Evolutionary conservation across 1,284 basidiomycete genomes (phyloP).

Genomic region (Inonotus hispidus): DNA sequence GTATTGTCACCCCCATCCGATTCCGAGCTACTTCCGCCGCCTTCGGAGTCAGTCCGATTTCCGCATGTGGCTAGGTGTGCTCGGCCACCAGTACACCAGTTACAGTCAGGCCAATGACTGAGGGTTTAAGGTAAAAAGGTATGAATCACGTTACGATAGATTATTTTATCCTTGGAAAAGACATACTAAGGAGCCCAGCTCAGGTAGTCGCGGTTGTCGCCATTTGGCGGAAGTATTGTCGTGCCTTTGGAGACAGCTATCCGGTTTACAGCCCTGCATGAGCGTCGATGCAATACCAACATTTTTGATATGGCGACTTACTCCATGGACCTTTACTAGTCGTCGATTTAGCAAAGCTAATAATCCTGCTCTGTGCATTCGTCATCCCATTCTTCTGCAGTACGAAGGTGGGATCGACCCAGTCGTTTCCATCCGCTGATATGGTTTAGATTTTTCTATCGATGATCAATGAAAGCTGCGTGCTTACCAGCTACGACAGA

Average conservation of each 20-base stretch:
- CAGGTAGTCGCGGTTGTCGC: slow-evolving; percentile 44
- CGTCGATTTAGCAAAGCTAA: slow-evolving; percentile 27
- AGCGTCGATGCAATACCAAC: too few relatives aligned
- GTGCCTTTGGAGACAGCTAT: slow-evolving; percentile 36
- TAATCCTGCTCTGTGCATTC: slow-evolving; percentile 30
- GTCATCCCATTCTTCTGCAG: slow-evolving; percentile 24
- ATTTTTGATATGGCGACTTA: slow-evolving; percentile 22
- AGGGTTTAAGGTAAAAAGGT: background rate
- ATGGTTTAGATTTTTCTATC: background rate
- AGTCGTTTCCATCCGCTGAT: slow-evolving; percentile 31
- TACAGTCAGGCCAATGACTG: slow-evolving; percentile 60
- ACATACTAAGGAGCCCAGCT: slow-evolving; percentile 55
- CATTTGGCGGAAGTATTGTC: slow-evolving; percentile 35
- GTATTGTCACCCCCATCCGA: background rate
- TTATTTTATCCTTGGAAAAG: slow-evolving; percentile 5
- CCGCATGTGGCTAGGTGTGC: slow-evolving; percentile 32
- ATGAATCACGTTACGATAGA: too few relatives aligned
- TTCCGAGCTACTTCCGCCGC: background rate
- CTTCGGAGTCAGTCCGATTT: slow-evolving; percentile 11
- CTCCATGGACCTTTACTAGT: slow-evolving; percentile 35
- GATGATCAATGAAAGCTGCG: background rate
- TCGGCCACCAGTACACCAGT: slow-evolving; percentile 42
- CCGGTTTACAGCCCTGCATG: background rate
- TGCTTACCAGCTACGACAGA: slow-evolving; percentile 2
- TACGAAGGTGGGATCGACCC: slow-evolving; percentile 31